phyloP scores from a whole-genome alignment of 306 rosid species.

The Citrullus mucosospermus region DNA sequence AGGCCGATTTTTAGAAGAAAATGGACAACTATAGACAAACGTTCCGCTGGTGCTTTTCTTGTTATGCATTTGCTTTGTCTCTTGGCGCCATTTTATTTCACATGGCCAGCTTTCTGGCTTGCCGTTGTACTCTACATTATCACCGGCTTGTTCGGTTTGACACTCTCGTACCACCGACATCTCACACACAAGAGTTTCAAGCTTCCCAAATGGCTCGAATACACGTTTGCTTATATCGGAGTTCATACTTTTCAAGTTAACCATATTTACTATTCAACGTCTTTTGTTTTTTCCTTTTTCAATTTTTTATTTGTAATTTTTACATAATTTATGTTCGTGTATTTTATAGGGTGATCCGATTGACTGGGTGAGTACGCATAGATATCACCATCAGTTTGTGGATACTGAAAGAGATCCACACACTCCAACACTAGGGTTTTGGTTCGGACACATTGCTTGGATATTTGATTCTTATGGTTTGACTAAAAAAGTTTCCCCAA shows the following conservation, averaged over 20 bases:
- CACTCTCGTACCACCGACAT: constrained; percentile 65
- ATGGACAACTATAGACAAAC: constrained; percentile 4
- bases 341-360: constrained; percentile 63
- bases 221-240: constrained; percentile 67
- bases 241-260: constrained; percentile 65
- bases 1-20: background rate
- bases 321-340: too few relatives aligned
- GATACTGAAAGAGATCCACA: constrained; percentile 91
- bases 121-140: constrained; percentile 48
- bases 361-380: constrained; percentile 92
- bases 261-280: background rate
- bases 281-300: background rate
- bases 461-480: constrained; percentile 50
- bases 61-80: constrained; percentile 48
- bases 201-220: constrained; percentile 87
- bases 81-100: constrained; percentile 69
- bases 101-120: constrained; percentile 51
- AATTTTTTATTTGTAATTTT: background rate
- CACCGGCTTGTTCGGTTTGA: constrained; percentile 75
- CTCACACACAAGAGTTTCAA: constrained; percentile 83
- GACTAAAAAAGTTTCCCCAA: constrained; percentile 32
- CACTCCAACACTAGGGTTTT: constrained; percentile 79
- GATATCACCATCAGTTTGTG: constrained; percentile 84
- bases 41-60: background rate
- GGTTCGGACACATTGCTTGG: constrained; percentile 86